Percentiles rank a stretch among this genome's conserved stretches.
Evolutionary conservation across 495 filamentous ascomycete genomes (phyloP).

Genomic region (Penicillium maclennaniae): DNA sequence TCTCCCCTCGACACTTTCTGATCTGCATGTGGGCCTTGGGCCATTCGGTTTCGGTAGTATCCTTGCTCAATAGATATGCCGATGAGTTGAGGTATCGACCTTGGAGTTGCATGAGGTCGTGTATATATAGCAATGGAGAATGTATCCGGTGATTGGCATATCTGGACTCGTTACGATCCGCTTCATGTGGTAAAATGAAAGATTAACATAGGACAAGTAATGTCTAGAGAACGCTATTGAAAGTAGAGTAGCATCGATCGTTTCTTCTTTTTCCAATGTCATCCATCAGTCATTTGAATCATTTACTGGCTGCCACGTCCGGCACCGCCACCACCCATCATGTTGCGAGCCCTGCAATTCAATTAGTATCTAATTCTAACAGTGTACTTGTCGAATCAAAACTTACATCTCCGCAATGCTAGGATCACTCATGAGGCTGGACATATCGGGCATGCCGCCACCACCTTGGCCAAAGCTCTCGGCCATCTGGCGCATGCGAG

Average conservation of each 20-base stretch:
- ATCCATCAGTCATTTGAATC: slow-evolving; percentile 14
- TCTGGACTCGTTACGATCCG: not conserved
- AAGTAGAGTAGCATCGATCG: slow-evolving; percentile 21
- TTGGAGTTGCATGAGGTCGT: slow-evolving; percentile 11
- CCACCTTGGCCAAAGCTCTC: slow-evolving; percentile 54
- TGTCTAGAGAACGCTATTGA: slow-evolving; percentile 21
- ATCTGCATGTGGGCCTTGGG: slow-evolving; percentile 30
- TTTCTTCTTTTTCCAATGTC: slow-evolving; percentile 19
- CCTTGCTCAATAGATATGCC: slow-evolving; percentile 5
- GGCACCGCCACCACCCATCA: slow-evolving; percentile 62
- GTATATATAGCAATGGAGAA: slow-evolving; percentile 20
- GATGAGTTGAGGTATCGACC: not conserved
- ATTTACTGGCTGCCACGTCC: slow-evolving; percentile 30
- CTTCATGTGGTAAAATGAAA: not conserved
- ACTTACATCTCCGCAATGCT: slow-evolving; percentile 90
- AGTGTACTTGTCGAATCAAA: not conserved
- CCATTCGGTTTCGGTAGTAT: not conserved
- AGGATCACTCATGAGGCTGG: slow-evolving; percentile 82
- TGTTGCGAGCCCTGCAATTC: slow-evolving; percentile 62
- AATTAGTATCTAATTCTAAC: slow-evolving; percentile 9
- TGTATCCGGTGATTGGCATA: slow-evolving; percentile 7
- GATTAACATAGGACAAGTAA: not conserved
- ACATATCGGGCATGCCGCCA: slow-evolving; percentile 72
- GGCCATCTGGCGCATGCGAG: slow-evolving; percentile 75
- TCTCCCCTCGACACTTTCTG: slow-evolving; percentile 33